Percentiles rank a stretch among this genome's conserved stretches.
These are phyloP conservation scores for Xerocomus tenax DNA, from an alignment of 1,284 basidiomycete genomes.

Conservation along the genomic window DNA sequence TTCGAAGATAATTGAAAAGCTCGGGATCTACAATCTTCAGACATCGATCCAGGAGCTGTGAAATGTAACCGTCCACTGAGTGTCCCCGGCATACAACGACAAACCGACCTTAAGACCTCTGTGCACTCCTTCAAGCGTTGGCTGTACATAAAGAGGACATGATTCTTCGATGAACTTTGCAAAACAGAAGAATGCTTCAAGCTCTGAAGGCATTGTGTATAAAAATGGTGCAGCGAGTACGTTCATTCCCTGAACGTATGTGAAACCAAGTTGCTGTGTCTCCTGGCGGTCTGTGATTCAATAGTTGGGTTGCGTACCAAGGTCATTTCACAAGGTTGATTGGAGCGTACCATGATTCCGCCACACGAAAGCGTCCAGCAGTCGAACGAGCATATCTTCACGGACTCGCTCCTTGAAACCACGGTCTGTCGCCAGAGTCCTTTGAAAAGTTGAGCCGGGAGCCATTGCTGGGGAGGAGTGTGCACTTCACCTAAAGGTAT, in stretches of 20 bases:
- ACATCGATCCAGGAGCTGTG: conserved; percentile 83
- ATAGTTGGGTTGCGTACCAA: neutral
- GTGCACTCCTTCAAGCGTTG: conserved; percentile 91
- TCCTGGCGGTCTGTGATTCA: conserved; percentile 56
- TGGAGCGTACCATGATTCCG: conserved; percentile 62
- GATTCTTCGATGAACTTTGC: conserved; percentile 87
- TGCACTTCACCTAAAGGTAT: conserved; percentile 60
- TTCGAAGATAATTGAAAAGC: conserved; percentile 71
- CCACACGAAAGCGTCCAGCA: conserved; percentile 97
- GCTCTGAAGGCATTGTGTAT: conserved; percentile 89
- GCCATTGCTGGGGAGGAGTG: neutral
- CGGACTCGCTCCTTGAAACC: conserved; percentile 91
- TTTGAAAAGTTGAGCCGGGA: conserved; percentile 30
- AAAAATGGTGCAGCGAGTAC: conserved; percentile 95
- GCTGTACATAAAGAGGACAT: conserved; percentile 92
- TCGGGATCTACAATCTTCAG: conserved; percentile 85
- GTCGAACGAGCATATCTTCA: conserved; percentile 91
- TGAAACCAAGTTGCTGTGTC: conserved; percentile 69
- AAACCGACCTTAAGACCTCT: conserved; percentile 75
- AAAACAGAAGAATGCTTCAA: conserved; percentile 95
- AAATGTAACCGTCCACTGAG: neutral
- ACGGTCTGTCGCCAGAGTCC: conserved; percentile 89
- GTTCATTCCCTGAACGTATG: conserved; percentile 98
- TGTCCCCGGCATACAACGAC: neutral
- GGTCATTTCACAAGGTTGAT: neutral